These are phyloP conservation scores for Circinella minor DNA, from an alignment of 371 early-diverging fungal genomes.

Conservation along the genomic window DNA sequence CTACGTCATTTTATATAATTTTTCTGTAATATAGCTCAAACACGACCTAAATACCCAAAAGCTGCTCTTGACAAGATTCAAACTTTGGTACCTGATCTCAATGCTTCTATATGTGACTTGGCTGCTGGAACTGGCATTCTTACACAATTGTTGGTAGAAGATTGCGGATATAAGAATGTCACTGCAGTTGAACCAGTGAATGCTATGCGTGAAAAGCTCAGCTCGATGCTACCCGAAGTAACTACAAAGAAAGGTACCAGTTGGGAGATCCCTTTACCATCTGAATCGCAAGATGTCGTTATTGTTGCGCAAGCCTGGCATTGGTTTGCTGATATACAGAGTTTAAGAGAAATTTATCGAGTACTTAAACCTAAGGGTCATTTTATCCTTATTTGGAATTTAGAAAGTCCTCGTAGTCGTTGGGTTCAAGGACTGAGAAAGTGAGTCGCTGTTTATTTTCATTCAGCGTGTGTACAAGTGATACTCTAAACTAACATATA, in stretches of 20 bases:
- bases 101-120: conserved; percentile 35
- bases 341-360: conserved; percentile 52
- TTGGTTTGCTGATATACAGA: conserved; percentile 57
- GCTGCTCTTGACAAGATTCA: conserved; percentile 27
- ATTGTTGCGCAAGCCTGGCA: conserved; percentile 63
- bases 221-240: conserved; percentile 27
- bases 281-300: conserved; percentile 46
- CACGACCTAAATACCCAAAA: conserved; percentile 44
- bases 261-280: conserved; percentile 45
- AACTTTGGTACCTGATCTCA: conserved; percentile 6
- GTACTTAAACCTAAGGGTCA: conserved; percentile 51
- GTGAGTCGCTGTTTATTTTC: conserved; percentile 19
- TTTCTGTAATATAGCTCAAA: conserved; percentile 22
- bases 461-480: neutral
- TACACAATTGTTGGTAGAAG: conserved; percentile 31
- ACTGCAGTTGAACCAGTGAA: conserved; percentile 57
- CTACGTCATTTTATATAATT: neutral
- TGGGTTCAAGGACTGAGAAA: conserved; percentile 45
- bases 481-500: neutral
- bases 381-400: conserved; percentile 54
- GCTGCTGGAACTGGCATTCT: conserved; percentile 56
- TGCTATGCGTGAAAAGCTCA: conserved; percentile 46
- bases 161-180: conserved; percentile 24
- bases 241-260: conserved; percentile 45
- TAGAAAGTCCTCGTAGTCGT: conserved; percentile 43